These are phyloP conservation scores for Hypoxylon sp. DNA, from an alignment of 2,329 filamentous ascomycete genomes.

Conservation along the genomic window DNA sequence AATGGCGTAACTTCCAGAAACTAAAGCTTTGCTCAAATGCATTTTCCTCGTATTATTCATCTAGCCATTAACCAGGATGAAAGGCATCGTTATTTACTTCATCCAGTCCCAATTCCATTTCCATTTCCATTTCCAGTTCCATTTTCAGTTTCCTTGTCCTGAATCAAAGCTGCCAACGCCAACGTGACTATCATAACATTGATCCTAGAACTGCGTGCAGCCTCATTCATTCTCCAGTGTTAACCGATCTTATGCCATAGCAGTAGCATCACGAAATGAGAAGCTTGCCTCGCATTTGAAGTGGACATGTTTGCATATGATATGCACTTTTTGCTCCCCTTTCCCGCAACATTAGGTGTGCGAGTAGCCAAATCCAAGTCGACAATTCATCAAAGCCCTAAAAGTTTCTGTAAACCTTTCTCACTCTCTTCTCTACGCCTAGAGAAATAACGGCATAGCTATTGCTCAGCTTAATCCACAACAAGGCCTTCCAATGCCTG, in stretches of 20 bases:
- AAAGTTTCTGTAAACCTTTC: not conserved
- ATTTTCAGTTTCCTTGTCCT: not conserved
- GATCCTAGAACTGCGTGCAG: slow-evolving; percentile 4
- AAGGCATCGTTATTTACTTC: slow-evolving; percentile 15
- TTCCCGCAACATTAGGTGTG: not conserved
- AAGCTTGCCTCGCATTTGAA: not conserved
- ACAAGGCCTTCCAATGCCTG: slow-evolving; percentile 81
- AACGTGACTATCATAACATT: slow-evolving; percentile 29
- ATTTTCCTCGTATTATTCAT: slow-evolving; percentile 27
- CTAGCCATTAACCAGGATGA: slow-evolving; percentile 4
- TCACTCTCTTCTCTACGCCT: not conserved
- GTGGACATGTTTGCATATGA: not conserved
- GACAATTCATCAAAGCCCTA: not conserved
- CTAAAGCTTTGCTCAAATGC: slow-evolving; percentile 5
- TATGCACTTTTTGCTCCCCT: not conserved
- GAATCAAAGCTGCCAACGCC: slow-evolving; percentile 28
- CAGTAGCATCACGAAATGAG: not conserved
- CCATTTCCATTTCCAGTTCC: slow-evolving; percentile 1
- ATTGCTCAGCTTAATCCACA: slow-evolving; percentile 59
- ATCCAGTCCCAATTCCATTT: slow-evolving; percentile 7
- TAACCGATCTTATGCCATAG: not conserved
- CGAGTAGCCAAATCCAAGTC: not conserved
- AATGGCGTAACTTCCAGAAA: not conserved
- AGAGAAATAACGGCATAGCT: not conserved
- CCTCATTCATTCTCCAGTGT: slow-evolving; percentile 16